phyloP scores from a whole-genome alignment of 1,284 basidiomycete species.

The Fomes fomentarius region DNA sequence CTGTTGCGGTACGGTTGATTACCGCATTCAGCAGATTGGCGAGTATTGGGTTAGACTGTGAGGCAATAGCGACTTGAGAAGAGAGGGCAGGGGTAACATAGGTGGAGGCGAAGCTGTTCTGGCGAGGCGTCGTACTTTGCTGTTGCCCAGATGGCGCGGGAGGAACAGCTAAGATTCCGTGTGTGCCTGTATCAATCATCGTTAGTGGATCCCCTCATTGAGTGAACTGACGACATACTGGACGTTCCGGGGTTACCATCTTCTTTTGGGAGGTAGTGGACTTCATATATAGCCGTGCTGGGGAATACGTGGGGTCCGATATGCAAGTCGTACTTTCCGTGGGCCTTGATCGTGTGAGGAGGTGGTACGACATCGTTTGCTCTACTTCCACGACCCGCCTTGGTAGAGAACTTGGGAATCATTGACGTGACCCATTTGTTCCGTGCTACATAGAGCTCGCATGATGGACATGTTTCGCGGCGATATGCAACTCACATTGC shows the following conservation, averaged over 20 bases:
- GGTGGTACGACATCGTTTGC: slow-evolving; percentile 54
- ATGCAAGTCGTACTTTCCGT: slow-evolving; percentile 67
- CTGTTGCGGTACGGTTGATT: slow-evolving; percentile 56
- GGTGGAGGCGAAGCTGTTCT: slow-evolving; percentile 46
- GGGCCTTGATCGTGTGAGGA: slow-evolving; percentile 62
- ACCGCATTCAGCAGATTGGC: slow-evolving; percentile 65
- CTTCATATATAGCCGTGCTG: slow-evolving; percentile 69
- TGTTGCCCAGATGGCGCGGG: slow-evolving; percentile 5
- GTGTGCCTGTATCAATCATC: background rate
- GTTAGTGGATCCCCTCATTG: background rate
- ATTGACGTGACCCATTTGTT: slow-evolving; percentile 67
- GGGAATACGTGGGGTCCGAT: slow-evolving; percentile 74
- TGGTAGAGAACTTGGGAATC: slow-evolving; percentile 74
- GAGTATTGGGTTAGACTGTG: slow-evolving; percentile 63
- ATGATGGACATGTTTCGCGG: background rate
- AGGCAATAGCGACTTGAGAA: slow-evolving; percentile 64
- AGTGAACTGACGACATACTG: slow-evolving; percentile 4
- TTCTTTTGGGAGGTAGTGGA: slow-evolving; percentile 48
- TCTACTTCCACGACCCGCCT: slow-evolving; percentile 56
- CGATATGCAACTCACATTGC: slow-evolving; percentile 56
- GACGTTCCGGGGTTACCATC: background rate
- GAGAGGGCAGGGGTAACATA: slow-evolving; percentile 59
- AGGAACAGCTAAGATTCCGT: background rate
- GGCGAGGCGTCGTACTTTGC: slow-evolving; percentile 33
- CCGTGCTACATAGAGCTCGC: slow-evolving; percentile 49